These are phyloP conservation scores for Auricularia sp. DNA, from an alignment of 768 basidiomycete species.

Conservation along the genomic window DNA sequence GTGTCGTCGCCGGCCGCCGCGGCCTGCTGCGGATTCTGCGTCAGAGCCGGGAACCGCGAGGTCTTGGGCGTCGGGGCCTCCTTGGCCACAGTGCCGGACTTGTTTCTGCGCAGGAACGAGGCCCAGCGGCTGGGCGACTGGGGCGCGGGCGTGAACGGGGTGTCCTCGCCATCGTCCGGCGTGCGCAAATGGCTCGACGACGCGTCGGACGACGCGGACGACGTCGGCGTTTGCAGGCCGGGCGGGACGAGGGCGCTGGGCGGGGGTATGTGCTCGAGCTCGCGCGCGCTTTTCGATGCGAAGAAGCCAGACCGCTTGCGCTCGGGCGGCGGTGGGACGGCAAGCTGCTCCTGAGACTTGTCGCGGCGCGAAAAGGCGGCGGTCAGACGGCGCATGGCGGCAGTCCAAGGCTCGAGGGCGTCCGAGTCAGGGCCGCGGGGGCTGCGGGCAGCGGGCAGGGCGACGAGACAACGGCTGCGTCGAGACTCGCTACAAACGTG, in stretches of 20 bases:
- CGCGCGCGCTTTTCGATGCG: not conserved
- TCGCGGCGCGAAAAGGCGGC: constrained; percentile 1
- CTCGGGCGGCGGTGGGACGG: not conserved
- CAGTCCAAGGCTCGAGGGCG: not conserved
- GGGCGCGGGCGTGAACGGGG: constrained; percentile 19
- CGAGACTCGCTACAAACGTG: too few relatives aligned
- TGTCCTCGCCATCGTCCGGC: constrained; percentile 44
- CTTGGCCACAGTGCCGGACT: constrained; percentile 7
- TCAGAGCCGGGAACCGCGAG: constrained; percentile 28
- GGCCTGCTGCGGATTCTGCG: constrained; percentile 4
- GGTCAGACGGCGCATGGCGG: not conserved
- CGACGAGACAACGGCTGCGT: too few relatives aligned
- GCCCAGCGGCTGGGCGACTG: constrained; percentile 43
- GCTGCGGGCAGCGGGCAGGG: too few relatives aligned
- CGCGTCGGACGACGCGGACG: constrained; percentile 45
- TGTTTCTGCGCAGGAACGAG: constrained; percentile 41
- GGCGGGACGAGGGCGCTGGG: not conserved
- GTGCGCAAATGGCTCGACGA: constrained; percentile 40
- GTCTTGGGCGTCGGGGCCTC: constrained; percentile 16
- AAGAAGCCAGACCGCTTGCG: not conserved
- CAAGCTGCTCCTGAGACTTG: constrained; percentile 1
- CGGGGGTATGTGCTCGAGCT: not conserved
- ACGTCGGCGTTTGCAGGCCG: constrained; percentile 31
- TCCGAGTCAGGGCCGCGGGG: too few relatives aligned
- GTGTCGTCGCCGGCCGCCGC: not conserved